Conservation (phyloP, 169 alveolate species). For the Cryptosporidium tyzzeri region DNA sequence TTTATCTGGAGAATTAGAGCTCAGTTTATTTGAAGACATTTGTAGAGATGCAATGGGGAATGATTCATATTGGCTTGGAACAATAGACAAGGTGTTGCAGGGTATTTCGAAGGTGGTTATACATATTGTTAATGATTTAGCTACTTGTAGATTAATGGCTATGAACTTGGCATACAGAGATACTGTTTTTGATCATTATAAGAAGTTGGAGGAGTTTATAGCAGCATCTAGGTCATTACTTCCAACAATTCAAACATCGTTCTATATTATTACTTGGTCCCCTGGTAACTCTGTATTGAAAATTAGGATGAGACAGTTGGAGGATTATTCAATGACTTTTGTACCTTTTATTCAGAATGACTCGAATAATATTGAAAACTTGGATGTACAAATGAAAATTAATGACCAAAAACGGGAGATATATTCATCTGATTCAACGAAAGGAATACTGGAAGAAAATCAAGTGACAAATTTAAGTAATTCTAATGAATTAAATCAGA, state of each 20-base stretch:
- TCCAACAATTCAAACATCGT: slow-evolving; percentile 67
- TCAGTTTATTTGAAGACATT: slow-evolving; percentile 81
- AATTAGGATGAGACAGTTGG: slow-evolving; percentile 69
- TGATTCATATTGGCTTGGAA: slow-evolving; percentile 83
- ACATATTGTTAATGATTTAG: slow-evolving; percentile 69
- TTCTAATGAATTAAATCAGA: not conserved
- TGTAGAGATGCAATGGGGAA: slow-evolving; percentile 83
- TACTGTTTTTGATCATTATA: slow-evolving; percentile 68
- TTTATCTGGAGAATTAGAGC: slow-evolving; percentile 63
- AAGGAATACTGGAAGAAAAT: not conserved
- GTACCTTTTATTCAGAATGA: slow-evolving; percentile 48
- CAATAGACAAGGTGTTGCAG: slow-evolving; percentile 82
- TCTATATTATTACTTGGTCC: slow-evolving; percentile 71
- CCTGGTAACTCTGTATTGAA: slow-evolving; percentile 39
- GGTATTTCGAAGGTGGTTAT: slow-evolving; percentile 71
- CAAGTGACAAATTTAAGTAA: not conserved
- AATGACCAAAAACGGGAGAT: not conserved
- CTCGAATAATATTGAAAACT: not conserved
- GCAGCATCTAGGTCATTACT: slow-evolving; percentile 67
- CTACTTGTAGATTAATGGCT: slow-evolving; percentile 69
- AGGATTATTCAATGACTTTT: slow-evolving; percentile 55
- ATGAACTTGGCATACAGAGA: slow-evolving; percentile 72
- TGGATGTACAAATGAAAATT: not conserved
- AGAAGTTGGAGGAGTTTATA: slow-evolving; percentile 64
- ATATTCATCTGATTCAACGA: not conserved